Conservation (phyloP, 306 rosid genomes). For the Prunus kanzakura region DNA sequence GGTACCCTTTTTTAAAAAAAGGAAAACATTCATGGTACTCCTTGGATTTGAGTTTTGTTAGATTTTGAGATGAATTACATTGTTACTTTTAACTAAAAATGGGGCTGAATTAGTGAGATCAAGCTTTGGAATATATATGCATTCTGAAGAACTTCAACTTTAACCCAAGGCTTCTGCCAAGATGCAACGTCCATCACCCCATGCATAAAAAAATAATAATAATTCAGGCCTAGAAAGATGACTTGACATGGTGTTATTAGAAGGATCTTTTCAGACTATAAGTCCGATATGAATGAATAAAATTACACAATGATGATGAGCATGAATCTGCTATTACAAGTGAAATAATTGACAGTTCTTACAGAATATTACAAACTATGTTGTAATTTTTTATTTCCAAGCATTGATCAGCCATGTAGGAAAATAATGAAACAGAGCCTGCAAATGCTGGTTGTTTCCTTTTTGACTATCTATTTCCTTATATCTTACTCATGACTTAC, state of each 20-base stretch:
- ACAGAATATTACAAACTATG: constrained; percentile 37
- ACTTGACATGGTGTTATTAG: background rate
- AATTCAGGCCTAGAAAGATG: too few species aligned
- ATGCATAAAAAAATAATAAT: background rate
- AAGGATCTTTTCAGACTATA: too few species aligned
- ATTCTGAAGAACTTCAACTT: background rate
- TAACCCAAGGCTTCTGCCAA: background rate
- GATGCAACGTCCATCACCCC: background rate
- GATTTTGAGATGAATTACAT: background rate
- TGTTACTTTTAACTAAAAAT: background rate
- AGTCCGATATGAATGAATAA: too few species aligned
- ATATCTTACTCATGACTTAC: constrained; percentile 2
- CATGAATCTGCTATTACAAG: constrained; percentile 12
- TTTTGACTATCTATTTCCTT: constrained; percentile 12
- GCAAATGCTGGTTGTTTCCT: constrained; percentile 36
- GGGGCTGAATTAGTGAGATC: too few species aligned
- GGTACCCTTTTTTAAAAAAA: too few species aligned
- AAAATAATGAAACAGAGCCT: constrained; percentile 21
- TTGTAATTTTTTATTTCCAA: constrained; percentile 10
- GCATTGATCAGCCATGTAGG: constrained; percentile 31
- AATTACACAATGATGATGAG: background rate
- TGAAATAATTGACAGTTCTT: constrained; percentile 23
- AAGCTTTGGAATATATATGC: too few species aligned
- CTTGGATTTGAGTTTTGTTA: background rate
- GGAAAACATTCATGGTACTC: background rate